These are phyloP conservation scores for Ascochyta rabiei DNA, from an alignment of 2,329 filamentous ascomycete genomes.

Conservation along the genomic window DNA sequence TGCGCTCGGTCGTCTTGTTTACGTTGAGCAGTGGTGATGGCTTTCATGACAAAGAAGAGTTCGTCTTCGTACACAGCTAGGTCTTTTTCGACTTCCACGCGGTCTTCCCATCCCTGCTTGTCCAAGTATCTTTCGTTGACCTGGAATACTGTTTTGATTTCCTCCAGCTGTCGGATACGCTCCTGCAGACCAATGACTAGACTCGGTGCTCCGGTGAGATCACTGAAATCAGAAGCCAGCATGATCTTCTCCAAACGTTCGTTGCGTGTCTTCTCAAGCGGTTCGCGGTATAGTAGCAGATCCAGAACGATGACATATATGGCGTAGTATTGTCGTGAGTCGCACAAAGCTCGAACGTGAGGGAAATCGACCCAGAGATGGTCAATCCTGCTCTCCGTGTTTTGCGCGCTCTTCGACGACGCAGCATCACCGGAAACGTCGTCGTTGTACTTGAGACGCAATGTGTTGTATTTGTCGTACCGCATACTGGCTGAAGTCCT, in stretches of 20 bases:
- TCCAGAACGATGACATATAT: conserved; percentile 98
- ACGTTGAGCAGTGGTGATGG: conserved; percentile 93
- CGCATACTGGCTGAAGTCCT: conserved; percentile 93
- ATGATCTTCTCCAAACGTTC: conserved; percentile 98
- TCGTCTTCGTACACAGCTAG: conserved; percentile 91
- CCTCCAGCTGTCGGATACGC: conserved; percentile 89
- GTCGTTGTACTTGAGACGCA: conserved; percentile 96
- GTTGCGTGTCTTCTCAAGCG: conserved; percentile 93
- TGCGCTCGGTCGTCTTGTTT: conserved; percentile 71
- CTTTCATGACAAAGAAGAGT: conserved; percentile 99
- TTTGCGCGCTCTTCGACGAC: conserved; percentile 54
- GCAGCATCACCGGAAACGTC: conserved; percentile 73
- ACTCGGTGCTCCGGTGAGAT: conserved; percentile 88
- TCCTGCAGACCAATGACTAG: conserved; percentile 92
- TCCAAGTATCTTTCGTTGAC: conserved; percentile 87
- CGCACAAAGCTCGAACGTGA: conserved; percentile 90
- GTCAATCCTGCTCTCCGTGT: conserved; percentile 81
- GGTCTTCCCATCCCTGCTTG: conserved; percentile 87
- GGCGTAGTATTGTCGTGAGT: conserved; percentile 95
- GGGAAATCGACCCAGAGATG: conserved; percentile 98
- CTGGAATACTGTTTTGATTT: conserved; percentile 96
- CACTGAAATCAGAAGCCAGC: conserved; percentile 97
- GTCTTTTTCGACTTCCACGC: conserved; percentile 86
- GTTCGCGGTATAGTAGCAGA: conserved; percentile 93
- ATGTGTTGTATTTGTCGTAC: conserved; percentile 97